Base-by-base conservation (phyloP, 1,284 basidiomycete genomes). In the Tilletia indica region DNA sequence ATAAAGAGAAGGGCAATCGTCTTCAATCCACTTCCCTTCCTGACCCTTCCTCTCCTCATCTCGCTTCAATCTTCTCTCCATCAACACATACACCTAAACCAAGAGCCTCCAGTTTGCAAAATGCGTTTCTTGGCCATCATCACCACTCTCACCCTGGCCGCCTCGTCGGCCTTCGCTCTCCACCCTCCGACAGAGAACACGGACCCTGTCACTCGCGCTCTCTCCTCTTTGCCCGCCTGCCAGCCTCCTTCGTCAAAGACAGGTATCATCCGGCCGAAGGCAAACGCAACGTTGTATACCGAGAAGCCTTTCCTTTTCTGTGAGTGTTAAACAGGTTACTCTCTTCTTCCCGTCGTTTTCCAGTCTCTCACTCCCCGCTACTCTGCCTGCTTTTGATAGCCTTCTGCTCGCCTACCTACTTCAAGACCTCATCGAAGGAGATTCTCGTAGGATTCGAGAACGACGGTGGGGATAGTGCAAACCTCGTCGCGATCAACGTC, bases 201-300 rank as follows among this genome's bases (percentile, higher is more conserved):
- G 58, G 58, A 31, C 34, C 58, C 25, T 36, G 58, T 38, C 5
- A 31, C 31, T 6, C 25, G 25, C 21, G 34, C 21, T 31, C 58
- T 61, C 5, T 9, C 21, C 21, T 12, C 21, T 4, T 25, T 58
- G 54, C 58, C 58, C 19, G 4, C 6, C 5, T 61, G 58, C 58
- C 21, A 61, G 25, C 58, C 58, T 25, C 58, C 58, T 4, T 34
- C 25, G 4, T 34, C 21, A 6, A 61, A 38, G 25, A 61, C 25
- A 3, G 58, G 58, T 31, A 61, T 61, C 58, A 61, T 61, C 58
- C 58, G 58, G 4, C 58, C 58, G 5, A 61, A 25, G 58, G 58
- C 58, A 6, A 61, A 61, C 58, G 21, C 58, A 4, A 61, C 58
- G 25, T 5, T 61, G 4, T n/a, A 14, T 6, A 14, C n/a, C 5